Conservation (phyloP, 352 stramenopile genomes). For the Globisporangium iwayamae region DNA sequence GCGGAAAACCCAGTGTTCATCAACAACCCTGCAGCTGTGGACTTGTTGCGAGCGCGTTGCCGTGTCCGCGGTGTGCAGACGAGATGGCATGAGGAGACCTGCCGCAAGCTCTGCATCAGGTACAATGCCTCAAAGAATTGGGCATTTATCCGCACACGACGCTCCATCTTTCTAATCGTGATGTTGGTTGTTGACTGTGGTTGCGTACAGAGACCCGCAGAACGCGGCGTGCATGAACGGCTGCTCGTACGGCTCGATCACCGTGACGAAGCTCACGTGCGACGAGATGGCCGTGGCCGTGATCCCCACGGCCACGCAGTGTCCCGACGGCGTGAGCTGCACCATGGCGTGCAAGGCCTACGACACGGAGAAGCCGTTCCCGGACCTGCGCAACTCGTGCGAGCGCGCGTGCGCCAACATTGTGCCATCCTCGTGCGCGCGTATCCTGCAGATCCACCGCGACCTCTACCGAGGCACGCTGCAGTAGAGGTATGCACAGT, state of each 20-base stretch:
- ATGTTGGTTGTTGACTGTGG: background rate
- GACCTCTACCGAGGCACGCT: conserved; percentile 41
- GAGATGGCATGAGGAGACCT: conserved; percentile 72
- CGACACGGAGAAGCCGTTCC: conserved; percentile 45
- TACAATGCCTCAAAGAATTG: conserved; percentile 12
- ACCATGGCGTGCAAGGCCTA: conserved; percentile 54
- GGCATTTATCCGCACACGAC: too few species aligned
- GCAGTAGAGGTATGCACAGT: conserved; percentile 21
- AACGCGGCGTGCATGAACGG: conserved; percentile 73
- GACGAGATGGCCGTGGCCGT: conserved; percentile 37
- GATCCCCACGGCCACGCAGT: conserved; percentile 29
- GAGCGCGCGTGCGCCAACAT: conserved; percentile 58
- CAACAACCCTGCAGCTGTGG: conserved; percentile 25
- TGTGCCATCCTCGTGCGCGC: conserved; percentile 51
- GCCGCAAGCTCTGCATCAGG: conserved; percentile 54
- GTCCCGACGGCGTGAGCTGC: conserved; percentile 59
- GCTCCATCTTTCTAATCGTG: background rate
- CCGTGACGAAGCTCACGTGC: conserved; percentile 62
- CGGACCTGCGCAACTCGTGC: conserved; percentile 47
- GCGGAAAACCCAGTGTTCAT: conserved; percentile 10
- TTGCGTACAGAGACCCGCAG: conserved; percentile 36
- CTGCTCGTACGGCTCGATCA: conserved; percentile 72
- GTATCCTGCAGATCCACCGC: conserved; percentile 63
- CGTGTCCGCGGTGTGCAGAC: conserved; percentile 62
- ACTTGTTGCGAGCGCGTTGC: conserved; percentile 49